These are phyloP conservation scores for Candida hispaniensis DNA, from an alignment of 805 yeast genomes.

Conservation along the genomic window DNA sequence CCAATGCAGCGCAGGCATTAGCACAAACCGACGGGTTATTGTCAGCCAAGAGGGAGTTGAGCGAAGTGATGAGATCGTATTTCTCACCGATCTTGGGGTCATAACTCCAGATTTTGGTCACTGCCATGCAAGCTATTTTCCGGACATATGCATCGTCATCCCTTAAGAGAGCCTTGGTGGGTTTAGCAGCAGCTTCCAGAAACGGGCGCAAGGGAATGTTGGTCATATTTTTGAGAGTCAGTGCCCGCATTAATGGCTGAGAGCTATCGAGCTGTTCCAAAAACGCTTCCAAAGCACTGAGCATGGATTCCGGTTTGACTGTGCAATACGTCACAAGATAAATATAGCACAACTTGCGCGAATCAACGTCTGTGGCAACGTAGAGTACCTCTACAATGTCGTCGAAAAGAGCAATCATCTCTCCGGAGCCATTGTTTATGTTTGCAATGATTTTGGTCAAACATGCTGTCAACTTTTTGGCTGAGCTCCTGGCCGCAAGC, in stretches of 20 bases:
- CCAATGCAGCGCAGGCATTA: slow-evolving; percentile 58
- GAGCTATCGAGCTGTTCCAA: slow-evolving; percentile 41
- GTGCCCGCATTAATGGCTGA: slow-evolving; percentile 40
- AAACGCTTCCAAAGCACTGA: slow-evolving; percentile 46
- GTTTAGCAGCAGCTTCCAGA: slow-evolving; percentile 36
- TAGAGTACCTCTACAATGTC: slow-evolving; percentile 40
- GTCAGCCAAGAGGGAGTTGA: slow-evolving; percentile 49
- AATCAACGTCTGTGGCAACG: slow-evolving; percentile 53
- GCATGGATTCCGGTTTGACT: slow-evolving; percentile 45
- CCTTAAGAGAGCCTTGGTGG: slow-evolving; percentile 30
- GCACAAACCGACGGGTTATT: slow-evolving; percentile 51
- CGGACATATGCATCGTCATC: slow-evolving; percentile 52
- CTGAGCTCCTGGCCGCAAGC: slow-evolving; percentile 29
- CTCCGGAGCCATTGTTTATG: slow-evolving; percentile 70
- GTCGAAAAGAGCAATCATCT: slow-evolving; percentile 54
- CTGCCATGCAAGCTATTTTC: slow-evolving; percentile 57
- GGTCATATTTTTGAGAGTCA: slow-evolving; percentile 56
- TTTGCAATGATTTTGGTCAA: slow-evolving; percentile 72
- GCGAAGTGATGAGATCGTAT: slow-evolving; percentile 36
- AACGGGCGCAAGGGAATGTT: slow-evolving; percentile 47
- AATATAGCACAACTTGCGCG: slow-evolving; percentile 60
- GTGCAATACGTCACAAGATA: slow-evolving; percentile 52
- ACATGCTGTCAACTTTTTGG: slow-evolving; percentile 35
- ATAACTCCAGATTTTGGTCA: slow-evolving; percentile 54
- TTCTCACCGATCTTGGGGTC: slow-evolving; percentile 39